Conservation (phyloP, 805 yeast genomes). For the Nakazawaea ambrosiae region DNA sequence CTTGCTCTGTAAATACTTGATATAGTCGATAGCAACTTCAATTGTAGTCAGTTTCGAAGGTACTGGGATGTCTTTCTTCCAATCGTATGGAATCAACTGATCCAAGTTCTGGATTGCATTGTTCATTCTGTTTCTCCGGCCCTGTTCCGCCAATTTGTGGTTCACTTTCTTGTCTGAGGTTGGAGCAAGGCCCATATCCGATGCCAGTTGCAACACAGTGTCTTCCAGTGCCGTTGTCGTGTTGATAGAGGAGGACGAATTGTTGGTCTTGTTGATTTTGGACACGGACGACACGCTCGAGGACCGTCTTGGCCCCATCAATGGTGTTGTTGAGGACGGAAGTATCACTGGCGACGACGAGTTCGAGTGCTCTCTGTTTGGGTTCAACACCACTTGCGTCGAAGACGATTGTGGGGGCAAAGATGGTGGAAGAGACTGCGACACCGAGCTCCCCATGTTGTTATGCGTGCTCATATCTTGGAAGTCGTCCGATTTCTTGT, state of each 20-base stretch:
- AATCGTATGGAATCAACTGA: conserved; percentile 53
- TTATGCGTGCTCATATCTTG: background rate
- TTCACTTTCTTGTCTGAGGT: conserved; percentile 62
- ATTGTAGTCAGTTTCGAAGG: conserved; percentile 95
- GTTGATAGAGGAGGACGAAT: background rate
- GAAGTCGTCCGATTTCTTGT: background rate
- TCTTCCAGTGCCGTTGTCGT: background rate
- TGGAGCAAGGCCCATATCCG: background rate
- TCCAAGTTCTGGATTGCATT: conserved; percentile 74
- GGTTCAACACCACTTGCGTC: conserved; percentile 21
- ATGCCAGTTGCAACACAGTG: background rate
- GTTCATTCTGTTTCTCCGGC: conserved; percentile 89
- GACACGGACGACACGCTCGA: conserved; percentile 7
- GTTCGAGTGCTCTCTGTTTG: conserved; percentile 22
- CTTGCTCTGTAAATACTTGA: conserved; percentile 35
- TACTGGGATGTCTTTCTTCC: conserved; percentile 50
- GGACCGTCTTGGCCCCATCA: conserved; percentile 19
- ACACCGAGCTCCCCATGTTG: background rate
- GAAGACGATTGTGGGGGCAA: conserved; percentile 8
- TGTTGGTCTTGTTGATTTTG: background rate
- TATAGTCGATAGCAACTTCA: conserved; percentile 76
- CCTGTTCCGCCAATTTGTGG: conserved; percentile 95
- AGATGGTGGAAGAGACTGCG: conserved; percentile 8
- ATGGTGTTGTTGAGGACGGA: conserved; percentile 22
- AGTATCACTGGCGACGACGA: conserved; percentile 30